Evolutionary conservation across 2,329 filamentous ascomycete species (phyloP).

Genomic region (Grosmannia serpens): DNA sequence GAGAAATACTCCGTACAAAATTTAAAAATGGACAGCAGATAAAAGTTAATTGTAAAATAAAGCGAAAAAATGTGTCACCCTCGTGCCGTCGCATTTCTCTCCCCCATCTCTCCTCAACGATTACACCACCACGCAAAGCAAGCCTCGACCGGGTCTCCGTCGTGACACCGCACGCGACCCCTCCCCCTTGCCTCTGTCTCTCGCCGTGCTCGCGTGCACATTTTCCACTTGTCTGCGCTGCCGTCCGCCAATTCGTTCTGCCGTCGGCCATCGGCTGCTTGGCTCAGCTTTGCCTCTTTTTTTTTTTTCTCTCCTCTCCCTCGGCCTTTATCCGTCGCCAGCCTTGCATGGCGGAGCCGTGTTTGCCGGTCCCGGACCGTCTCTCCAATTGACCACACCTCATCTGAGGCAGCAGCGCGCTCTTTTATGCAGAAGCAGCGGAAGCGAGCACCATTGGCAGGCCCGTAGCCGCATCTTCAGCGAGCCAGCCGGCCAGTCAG

Average conservation of each 20-base stretch:
- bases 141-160: background rate
- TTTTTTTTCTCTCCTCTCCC: background rate
- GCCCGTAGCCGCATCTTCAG: background rate
- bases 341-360: slow-evolving; percentile 4
- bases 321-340: background rate
- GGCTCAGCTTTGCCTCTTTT: background rate
- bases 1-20: background rate
- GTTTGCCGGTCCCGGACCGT: slow-evolving; percentile 1
- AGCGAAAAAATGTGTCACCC: background rate
- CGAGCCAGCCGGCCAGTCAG: background rate
- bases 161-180: slow-evolving; percentile 1
- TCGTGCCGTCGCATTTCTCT: background rate
- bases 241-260: background rate
- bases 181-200: background rate
- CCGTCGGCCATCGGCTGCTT: background rate
- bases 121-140: background rate
- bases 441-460: background rate
- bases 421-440: background rate
- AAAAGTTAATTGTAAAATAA: background rate
- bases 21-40: background rate
- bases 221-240: background rate
- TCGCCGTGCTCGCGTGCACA: too few relatives aligned
- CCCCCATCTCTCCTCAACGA: background rate
- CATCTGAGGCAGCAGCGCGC: background rate
- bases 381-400: background rate